A percentile compares a stretch with the other conserved stretches of the same genome.
Conservation (phyloP, 2,329 filamentous ascomycete genomes). For the Lachnellula arida region DNA sequence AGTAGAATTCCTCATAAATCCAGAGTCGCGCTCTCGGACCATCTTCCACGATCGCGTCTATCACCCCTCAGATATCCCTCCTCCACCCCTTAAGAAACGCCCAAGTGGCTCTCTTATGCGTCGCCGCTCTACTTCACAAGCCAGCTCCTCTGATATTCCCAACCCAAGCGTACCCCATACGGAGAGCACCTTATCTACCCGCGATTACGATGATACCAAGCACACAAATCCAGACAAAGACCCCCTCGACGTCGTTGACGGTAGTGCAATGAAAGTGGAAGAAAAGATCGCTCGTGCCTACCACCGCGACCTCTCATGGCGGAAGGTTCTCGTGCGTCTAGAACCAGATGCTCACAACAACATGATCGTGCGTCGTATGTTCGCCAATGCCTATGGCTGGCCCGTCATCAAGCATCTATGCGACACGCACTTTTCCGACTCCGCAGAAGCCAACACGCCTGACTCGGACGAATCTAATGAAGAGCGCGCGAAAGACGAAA, state of each 20-base stretch:
- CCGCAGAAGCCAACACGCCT: constrained; percentile 56
- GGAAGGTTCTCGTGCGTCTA: constrained; percentile 90
- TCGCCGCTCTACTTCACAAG: constrained; percentile 15
- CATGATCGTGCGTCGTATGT: constrained; percentile 93
- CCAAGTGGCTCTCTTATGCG: constrained; percentile 25
- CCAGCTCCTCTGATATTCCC: constrained; percentile 8
- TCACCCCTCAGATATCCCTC: constrained; percentile 86
- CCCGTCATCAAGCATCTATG: constrained; percentile 93
- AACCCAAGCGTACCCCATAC: constrained; percentile 35
- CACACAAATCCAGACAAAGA: constrained; percentile 45
- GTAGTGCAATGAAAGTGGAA: constrained; percentile 78
- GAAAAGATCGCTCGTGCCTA: constrained; percentile 97
- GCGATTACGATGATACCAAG: constrained; percentile 49
- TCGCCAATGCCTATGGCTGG: constrained; percentile 96
- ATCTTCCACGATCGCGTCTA: constrained; percentile 98
- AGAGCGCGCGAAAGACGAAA: constrained; percentile 63
- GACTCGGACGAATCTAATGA: constrained; percentile 62
- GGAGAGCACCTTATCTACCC: constrained; percentile 39
- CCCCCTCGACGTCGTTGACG: constrained; percentile 48
- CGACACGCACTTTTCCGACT: constrained; percentile 88
- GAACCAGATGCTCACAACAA: constrained; percentile 99
- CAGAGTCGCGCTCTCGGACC: constrained; percentile 72
- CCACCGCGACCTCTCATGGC: constrained; percentile 86
- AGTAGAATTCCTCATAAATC: constrained; percentile 77
- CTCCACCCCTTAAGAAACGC: constrained; percentile 62